Conservation (phyloP, 352 stramenopile genomes). For the Globisporangium carolinianum region DNA sequence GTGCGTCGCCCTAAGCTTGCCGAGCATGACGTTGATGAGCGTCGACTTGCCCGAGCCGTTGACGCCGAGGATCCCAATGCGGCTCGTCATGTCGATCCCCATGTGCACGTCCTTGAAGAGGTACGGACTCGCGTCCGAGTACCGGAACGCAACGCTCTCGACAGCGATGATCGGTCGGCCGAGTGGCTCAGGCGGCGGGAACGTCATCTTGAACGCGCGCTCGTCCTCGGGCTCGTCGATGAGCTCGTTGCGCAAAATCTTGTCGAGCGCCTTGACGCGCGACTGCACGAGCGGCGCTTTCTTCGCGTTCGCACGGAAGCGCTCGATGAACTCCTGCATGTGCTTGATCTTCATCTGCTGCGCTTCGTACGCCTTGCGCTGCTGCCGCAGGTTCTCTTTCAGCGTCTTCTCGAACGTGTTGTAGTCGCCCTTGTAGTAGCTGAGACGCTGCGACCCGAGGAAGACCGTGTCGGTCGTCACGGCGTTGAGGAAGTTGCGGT, state of each 20-base stretch:
- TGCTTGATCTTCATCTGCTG: constrained; percentile 89
- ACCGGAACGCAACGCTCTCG: constrained; percentile 82
- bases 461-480: constrained; percentile 95
- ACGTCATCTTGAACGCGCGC: constrained; percentile 91
- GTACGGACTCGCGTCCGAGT: constrained; percentile 44
- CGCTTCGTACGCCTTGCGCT: constrained; percentile 85
- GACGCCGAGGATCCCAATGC: constrained; percentile 91
- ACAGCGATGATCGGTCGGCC: constrained; percentile 94
- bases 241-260: constrained; percentile 79
- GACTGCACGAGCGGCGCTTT: constrained; percentile 94
- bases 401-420: constrained; percentile 94
- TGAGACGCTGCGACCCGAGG: constrained; percentile 89
- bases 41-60: constrained; percentile 95
- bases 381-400: constrained; percentile 91
- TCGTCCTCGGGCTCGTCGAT: constrained; percentile 93
- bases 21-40: constrained; percentile 96
- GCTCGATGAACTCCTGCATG: constrained; percentile 98
- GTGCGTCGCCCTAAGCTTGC: constrained; percentile 83
- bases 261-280: constrained; percentile 92
- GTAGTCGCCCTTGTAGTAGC: constrained; percentile 94
- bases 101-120: constrained; percentile 92
- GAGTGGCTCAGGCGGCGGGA: constrained; percentile 92
- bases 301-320: constrained; percentile 94
- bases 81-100: constrained; percentile 93
- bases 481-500: constrained; percentile 95